phyloP scores from a whole-genome alignment of 1,284 basidiomycete species.

The Clitocybe nebularis region DNA sequence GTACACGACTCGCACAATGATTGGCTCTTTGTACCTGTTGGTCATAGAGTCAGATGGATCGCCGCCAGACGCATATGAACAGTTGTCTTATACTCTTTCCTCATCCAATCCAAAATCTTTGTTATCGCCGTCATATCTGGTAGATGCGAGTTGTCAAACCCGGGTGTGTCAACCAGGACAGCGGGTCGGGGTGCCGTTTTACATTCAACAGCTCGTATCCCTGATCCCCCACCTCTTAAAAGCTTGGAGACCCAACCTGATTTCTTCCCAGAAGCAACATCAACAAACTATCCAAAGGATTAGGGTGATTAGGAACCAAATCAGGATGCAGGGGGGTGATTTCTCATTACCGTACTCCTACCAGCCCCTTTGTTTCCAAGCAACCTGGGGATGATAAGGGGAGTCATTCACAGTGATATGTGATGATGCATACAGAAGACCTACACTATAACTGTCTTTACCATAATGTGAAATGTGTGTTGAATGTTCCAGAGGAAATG shows the following conservation, averaged over 20 bases:
- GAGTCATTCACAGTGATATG: no score
- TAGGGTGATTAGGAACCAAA: neutral
- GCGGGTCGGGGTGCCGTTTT: neutral
- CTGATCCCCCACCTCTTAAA: neutral
- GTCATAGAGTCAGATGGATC: neutral
- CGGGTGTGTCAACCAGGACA: neutral
- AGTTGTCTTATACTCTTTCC: neutral
- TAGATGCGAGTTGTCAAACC: neutral
- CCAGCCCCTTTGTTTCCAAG: neutral
- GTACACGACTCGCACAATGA: neutral
- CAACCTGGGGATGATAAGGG: neutral
- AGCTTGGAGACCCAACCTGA: neutral
- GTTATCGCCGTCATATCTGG: neutral
- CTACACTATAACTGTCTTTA: no score
- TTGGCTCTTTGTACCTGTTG: neutral
- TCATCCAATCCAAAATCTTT: neutral
- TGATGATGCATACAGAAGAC: no score
- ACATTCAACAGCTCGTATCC: neutral
- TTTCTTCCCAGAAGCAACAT: neutral
- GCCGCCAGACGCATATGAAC: neutral
- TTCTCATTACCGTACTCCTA: neutral
- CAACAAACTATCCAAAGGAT: neutral
- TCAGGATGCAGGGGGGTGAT: no score
- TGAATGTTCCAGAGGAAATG: no score
- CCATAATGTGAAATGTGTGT: no score